Conservation (phyloP, 495 filamentous ascomycete genomes). For the Lasiosphaeris hirsuta region DNA sequence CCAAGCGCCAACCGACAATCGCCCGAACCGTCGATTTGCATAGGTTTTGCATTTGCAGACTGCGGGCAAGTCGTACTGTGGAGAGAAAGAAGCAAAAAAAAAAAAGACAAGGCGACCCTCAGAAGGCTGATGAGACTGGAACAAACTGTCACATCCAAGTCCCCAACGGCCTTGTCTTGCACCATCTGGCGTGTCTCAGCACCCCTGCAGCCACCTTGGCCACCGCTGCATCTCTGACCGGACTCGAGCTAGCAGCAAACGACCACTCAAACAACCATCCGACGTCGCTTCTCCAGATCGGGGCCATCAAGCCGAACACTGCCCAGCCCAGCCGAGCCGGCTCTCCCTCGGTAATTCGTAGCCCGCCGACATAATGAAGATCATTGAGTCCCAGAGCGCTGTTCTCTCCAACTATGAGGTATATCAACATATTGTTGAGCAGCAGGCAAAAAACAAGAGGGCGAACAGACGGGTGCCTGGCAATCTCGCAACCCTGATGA, state of each 20-base stretch:
- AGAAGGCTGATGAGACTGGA: neutral
- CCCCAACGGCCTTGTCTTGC: conserved; percentile 4
- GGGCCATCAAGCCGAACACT: neutral
- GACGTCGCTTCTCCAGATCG: conserved; percentile 6
- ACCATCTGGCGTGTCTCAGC: conserved; percentile 6
- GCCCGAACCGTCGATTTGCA: no score
- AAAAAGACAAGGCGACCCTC: neutral
- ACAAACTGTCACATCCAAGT: neutral
- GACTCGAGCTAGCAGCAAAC: neutral
- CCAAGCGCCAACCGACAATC: no score
- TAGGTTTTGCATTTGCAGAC: no score
- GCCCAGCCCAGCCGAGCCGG: neutral
- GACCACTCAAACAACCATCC: neutral
- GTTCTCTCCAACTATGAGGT: conserved; percentile 49
- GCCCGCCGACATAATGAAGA: conserved; percentile 39
- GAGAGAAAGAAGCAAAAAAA: no score
- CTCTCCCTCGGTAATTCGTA: neutral
- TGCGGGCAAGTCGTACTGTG: no score
- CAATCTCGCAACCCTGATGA: conserved; percentile 35
- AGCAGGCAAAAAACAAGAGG: conserved; percentile 35
- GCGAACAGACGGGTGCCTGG: conserved; percentile 38
- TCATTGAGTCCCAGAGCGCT: conserved; percentile 45
- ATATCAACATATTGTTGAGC: conserved; percentile 43
- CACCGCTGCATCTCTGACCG: no score
- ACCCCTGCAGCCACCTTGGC: conserved; percentile 11